phyloP scores from a whole-genome alignment of 352 stramenopile species.

The Globisporangium emineosum region DNA sequence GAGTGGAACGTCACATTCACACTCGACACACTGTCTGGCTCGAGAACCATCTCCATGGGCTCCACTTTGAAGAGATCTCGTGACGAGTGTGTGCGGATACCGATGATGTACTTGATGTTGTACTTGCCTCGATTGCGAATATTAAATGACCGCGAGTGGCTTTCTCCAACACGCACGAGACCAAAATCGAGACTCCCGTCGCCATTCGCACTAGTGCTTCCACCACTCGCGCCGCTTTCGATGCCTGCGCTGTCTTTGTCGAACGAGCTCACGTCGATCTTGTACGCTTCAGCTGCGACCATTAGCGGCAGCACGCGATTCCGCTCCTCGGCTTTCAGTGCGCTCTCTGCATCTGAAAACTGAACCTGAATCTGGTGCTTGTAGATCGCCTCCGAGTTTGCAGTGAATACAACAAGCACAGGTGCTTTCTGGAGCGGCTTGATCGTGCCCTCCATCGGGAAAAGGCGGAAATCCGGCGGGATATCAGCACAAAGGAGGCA shows the following conservation, averaged over 20 bases:
- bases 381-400: constrained; percentile 66
- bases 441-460: constrained; percentile 69
- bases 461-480: constrained; percentile 66
- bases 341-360: constrained; percentile 82
- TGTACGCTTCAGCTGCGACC: constrained; percentile 87
- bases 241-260: constrained; percentile 37
- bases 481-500: constrained; percentile 30
- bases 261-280: constrained; percentile 87
- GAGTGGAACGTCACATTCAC: constrained; percentile 85
- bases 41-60: constrained; percentile 72
- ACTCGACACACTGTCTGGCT: constrained; percentile 56
- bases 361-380: constrained; percentile 58
- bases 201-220: constrained; percentile 17
- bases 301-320: constrained; percentile 30
- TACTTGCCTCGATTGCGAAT: constrained; percentile 94
- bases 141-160: constrained; percentile 69
- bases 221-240: constrained; percentile 10
- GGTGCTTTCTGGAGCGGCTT: constrained; percentile 60
- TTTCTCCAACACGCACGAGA: constrained; percentile 89
- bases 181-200: constrained; percentile 90
- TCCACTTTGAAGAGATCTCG: constrained; percentile 81
- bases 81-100: constrained; percentile 41
- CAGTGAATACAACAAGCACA: constrained; percentile 71
- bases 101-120: constrained; percentile 86
- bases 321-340: constrained; percentile 38